Conservation (phyloP, 2,329 filamentous ascomycete genomes). For the Trichoderma asperellum region DNA sequence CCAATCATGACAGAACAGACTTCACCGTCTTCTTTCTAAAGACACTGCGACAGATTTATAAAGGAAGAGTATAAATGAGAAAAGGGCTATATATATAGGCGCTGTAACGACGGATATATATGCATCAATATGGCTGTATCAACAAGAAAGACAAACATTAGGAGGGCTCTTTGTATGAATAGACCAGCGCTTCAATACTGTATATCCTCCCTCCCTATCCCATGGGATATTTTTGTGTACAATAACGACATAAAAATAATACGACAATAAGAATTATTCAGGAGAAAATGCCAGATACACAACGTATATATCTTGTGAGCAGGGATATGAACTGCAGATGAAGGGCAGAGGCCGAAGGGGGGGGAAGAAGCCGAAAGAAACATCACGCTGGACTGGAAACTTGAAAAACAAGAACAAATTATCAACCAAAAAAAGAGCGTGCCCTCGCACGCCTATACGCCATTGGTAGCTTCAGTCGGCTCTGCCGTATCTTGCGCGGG, state of each 20-base stretch:
- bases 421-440: not conserved
- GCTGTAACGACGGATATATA: constrained; percentile 1
- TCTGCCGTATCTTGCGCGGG: not conserved
- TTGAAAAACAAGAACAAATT: not conserved
- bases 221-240: not conserved
- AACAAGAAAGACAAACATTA: constrained; percentile 17
- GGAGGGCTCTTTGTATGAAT: constrained; percentile 24
- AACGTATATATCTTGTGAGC: not conserved
- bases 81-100: constrained; percentile 13
- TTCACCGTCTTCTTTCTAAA: constrained; percentile 16
- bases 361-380: not conserved
- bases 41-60: not conserved
- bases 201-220: not conserved
- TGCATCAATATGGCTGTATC: constrained; percentile 22
- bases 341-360: constrained; percentile 9
- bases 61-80: not conserved
- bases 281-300: not conserved
- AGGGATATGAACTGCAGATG: not conserved
- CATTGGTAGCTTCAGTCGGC: constrained; percentile 5
- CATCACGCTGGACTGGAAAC: constrained; percentile 15
- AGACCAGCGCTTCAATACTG: constrained; percentile 16
- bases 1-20: constrained; percentile 7
- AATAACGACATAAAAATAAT: not conserved
- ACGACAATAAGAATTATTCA: not conserved
- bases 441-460: constrained; percentile 2